A percentile compares a stretch with the other conserved stretches of the same genome.
Evolutionary conservation across 768 basidiomycete genomes (phyloP).

Genomic region (Coprinopsis strossmayeri): DNA sequence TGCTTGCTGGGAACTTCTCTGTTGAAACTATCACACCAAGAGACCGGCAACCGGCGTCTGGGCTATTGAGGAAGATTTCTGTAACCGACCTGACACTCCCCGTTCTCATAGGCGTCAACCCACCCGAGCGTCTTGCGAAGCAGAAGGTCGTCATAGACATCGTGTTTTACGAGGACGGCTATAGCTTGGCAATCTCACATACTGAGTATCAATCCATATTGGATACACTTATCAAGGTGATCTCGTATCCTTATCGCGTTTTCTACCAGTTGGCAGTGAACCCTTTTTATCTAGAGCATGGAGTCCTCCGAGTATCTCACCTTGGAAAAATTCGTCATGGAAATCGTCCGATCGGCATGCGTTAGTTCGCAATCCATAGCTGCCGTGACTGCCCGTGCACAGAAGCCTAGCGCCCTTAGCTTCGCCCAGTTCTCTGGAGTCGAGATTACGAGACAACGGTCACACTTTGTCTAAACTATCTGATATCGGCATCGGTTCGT

Average conservation of each 20-base stretch:
- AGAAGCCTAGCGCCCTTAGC: constrained; percentile 68
- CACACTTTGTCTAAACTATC: too few relatives aligned
- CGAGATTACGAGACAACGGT: constrained; percentile 42
- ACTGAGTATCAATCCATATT: constrained; percentile 34
- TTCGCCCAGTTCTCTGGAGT: constrained; percentile 62
- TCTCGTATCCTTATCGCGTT: constrained; percentile 1
- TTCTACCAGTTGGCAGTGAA: not conserved
- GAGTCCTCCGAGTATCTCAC: constrained; percentile 48
- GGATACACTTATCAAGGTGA: constrained; percentile 27
- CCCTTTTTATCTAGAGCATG: constrained; percentile 31
- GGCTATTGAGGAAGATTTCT: constrained; percentile 21
- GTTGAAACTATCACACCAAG: constrained; percentile 28
- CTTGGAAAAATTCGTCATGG: constrained; percentile 50
- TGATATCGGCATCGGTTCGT: too few relatives aligned
- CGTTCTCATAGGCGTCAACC: constrained; percentile 65
- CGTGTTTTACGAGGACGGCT: constrained; percentile 27
- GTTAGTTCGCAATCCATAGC: constrained; percentile 23
- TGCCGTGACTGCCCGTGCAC: constrained; percentile 44
- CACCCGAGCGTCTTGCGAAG: constrained; percentile 58
- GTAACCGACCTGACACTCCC: constrained; percentile 43
- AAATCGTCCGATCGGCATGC: constrained; percentile 36
- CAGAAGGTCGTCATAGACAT: constrained; percentile 58
- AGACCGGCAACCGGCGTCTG: not conserved
- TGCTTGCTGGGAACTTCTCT: constrained; percentile 39
- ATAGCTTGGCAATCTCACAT: constrained; percentile 13